These are phyloP conservation scores for Dictyostelium citrinum DNA, from an alignment of 78 protist species.

Conservation along the genomic window DNA sequence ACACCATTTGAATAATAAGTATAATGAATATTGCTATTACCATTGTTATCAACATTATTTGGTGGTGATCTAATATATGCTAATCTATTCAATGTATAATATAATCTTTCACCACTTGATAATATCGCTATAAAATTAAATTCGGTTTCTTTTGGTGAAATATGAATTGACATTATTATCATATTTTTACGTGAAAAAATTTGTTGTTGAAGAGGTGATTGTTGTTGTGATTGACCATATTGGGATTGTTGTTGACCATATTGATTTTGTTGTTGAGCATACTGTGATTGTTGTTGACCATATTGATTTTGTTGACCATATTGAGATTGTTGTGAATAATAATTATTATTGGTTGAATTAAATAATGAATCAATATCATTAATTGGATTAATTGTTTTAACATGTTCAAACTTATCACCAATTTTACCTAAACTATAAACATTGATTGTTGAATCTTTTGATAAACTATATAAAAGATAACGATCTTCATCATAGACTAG, in stretches of 20 bases:
- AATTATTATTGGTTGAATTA: neutral
- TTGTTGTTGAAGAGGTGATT: neutral
- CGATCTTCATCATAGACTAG: neutral
- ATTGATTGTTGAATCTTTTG: neutral
- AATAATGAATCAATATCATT: neutral
- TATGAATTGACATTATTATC: neutral
- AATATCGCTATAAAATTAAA: neutral
- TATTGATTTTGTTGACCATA: neutral
- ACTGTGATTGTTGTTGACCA: neutral
- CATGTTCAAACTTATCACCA: constrained; percentile 1
- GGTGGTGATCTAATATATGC: constrained; percentile 32
- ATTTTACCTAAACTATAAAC: neutral
- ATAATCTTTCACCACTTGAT: constrained; percentile 18
- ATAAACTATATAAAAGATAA: neutral
- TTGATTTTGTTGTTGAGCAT: neutral
- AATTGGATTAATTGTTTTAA: neutral
- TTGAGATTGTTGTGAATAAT: neutral
- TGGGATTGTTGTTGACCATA: neutral
- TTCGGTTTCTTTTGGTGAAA: neutral
- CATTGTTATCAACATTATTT: neutral
- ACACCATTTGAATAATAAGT: constrained; percentile 58
- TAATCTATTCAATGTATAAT: neutral
- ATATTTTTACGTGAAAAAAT: neutral
- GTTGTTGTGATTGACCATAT: neutral
- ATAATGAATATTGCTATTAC: neutral